Evolutionary conservation across 164 flowering plant genomes (phyloP).

Genomic region (Nelumbo lutea): DNA sequence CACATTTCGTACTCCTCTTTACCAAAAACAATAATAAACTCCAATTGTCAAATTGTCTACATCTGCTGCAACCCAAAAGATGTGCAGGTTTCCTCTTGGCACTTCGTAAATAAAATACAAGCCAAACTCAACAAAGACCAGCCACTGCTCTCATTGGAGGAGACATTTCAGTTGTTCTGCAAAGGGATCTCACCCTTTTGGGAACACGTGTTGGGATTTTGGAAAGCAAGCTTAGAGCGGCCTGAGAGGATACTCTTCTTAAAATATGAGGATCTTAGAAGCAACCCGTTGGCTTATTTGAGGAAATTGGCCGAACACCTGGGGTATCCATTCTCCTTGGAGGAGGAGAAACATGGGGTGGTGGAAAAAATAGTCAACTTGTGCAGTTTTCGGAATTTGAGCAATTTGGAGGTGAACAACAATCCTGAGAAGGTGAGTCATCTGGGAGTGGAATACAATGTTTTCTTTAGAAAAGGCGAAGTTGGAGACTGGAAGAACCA

Average conservation of each 20-base stretch:
- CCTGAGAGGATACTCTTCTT: conserved; percentile 15
- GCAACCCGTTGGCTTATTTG: background rate
- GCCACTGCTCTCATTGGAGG: conserved; percentile 5
- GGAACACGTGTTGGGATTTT: conserved; percentile 19
- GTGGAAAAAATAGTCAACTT: conserved; percentile 4
- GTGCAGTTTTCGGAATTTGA: conserved; percentile 10
- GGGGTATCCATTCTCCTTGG: conserved; percentile 11
- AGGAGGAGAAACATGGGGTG: conserved; percentile 6
- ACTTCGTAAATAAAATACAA: too few relatives aligned
- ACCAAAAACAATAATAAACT: too few relatives aligned
- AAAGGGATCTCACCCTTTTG: conserved; percentile 13
- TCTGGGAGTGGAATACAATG: background rate
- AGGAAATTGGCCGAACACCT: conserved; percentile 10
- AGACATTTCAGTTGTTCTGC: conserved; percentile 13
- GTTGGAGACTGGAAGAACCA: conserved; percentile 5
- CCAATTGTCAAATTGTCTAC: too few relatives aligned
- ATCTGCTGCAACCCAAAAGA: too few relatives aligned
- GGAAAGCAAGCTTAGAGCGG: conserved; percentile 15
- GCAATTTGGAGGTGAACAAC: conserved; percentile 14
- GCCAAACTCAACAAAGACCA: too few relatives aligned
- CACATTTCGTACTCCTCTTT: too few relatives aligned
- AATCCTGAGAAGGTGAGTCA: background rate
- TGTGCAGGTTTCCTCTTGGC: too few relatives aligned
- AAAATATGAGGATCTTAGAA: conserved; percentile 21
- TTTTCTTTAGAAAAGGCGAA: background rate